Percentiles rank a stretch among this genome's conserved stretches.
Evolutionary conservation across 352 stramenopile genomes (phyloP).

Genomic region (Pythium aphanidermatum): DNA sequence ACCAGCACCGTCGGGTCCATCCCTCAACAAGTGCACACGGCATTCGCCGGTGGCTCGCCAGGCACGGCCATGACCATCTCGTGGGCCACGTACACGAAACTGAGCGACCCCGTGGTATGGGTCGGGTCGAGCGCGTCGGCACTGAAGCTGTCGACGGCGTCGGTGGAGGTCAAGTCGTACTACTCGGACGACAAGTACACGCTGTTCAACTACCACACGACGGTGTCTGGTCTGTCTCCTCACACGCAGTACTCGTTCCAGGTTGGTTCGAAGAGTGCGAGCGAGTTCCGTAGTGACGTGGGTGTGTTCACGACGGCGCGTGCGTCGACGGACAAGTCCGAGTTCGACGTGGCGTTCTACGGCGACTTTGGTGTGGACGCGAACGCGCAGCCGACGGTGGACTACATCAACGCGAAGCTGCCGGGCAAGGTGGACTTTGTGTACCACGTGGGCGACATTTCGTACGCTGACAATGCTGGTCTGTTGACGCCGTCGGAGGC

Average conservation of each 20-base stretch:
- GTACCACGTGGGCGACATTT: constrained; percentile 35
- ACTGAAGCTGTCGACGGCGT: constrained; percentile 8
- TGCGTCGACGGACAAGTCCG: constrained; percentile 10
- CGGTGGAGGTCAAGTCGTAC: constrained; percentile 17
- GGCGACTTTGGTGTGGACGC: constrained; percentile 35
- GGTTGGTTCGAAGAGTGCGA: constrained; percentile 6
- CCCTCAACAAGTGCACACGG: constrained; percentile 44
- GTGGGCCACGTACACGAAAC: constrained; percentile 31
- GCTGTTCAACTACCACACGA: constrained; percentile 32
- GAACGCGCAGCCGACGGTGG: constrained; percentile 25
- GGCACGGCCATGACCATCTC: constrained; percentile 42
- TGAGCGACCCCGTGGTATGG: constrained; percentile 28
- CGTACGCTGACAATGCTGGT: constrained; percentile 30
- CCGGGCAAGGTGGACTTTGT: constrained; percentile 21
- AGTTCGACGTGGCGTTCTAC: constrained; percentile 41
- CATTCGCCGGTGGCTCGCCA: constrained; percentile 28
- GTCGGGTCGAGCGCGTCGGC: constrained; percentile 14
- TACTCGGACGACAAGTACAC: constrained; percentile 39
- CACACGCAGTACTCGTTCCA: constrained; percentile 29
- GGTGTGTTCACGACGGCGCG: constrained; percentile 33
- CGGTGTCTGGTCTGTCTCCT: constrained; percentile 19
- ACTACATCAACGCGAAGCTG: constrained; percentile 19
- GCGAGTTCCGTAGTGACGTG: neutral
- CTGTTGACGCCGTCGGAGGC: constrained; percentile 17
- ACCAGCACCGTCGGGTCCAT: constrained; percentile 1